A percentile compares a stretch with the other conserved stretches of the same genome.
Conservation (phyloP, 257 asterid species). For the Petrea volubilis region DNA sequence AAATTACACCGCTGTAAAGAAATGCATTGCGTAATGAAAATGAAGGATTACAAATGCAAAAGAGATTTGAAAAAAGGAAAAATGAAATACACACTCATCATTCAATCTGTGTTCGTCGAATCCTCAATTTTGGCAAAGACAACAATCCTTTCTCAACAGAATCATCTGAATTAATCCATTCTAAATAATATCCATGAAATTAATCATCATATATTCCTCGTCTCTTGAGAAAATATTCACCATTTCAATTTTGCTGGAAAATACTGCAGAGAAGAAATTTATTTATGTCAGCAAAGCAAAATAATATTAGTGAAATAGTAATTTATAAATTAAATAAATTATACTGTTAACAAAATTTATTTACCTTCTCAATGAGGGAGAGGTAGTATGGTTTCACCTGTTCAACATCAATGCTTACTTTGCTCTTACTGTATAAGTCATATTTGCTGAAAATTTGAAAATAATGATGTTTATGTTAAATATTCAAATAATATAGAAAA, state of each 20-base stretch:
- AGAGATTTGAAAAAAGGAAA: no score
- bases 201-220: background rate
- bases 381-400: conserved; percentile 53
- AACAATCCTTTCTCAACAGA: background rate
- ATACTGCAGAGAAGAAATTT: conserved; percentile 32
- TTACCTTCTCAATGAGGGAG: conserved; percentile 62
- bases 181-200: no score
- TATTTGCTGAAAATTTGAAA: conserved; percentile 43
- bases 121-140: background rate
- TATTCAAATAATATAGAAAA: background rate
- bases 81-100: background rate
- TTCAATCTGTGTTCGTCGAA: no score
- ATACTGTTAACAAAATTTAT: background rate
- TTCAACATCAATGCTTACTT: conserved; percentile 30
- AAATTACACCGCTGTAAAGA: no score
- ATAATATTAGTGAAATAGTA: no score
- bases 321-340: background rate
- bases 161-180: no score
- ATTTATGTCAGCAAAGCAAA: no score
- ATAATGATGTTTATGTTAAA: no score
- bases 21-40: background rate
- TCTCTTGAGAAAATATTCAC: conserved; percentile 21
- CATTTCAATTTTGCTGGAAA: conserved; percentile 60
- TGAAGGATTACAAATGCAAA: background rate
- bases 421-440: conserved; percentile 44